A percentile compares a stretch with the other conserved stretches of the same genome.
Evolutionary conservation across 371 early-diverging fungal species (phyloP).

Genomic region (Rhizopus microsporus): DNA sequence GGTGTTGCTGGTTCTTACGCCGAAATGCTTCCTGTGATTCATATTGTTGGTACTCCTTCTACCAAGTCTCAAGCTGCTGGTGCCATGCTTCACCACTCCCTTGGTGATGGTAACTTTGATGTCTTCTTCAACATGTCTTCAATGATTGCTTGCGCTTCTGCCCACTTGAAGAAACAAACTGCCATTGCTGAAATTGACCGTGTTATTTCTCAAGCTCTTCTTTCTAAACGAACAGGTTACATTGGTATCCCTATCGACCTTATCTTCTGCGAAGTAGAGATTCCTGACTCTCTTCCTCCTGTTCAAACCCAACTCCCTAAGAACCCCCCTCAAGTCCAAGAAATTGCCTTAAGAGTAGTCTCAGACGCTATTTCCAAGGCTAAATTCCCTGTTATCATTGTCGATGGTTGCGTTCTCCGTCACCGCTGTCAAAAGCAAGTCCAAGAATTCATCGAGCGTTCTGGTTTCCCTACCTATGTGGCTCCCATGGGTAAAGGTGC

Average conservation of each 20-base stretch:
- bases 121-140: conserved; percentile 43
- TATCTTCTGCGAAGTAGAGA: conserved; percentile 28
- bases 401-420: conserved; percentile 49
- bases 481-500: conserved; percentile 55
- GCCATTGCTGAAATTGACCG: conserved; percentile 47
- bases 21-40: conserved; percentile 58
- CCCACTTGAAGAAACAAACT: conserved; percentile 28
- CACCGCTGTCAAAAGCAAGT: conserved; percentile 30
- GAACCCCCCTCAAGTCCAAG: conserved; percentile 29
- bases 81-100: conserved; percentile 53
- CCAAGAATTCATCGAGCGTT: conserved; percentile 29
- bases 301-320: conserved; percentile 11
- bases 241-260: conserved; percentile 53
- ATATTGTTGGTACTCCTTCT: conserved; percentile 55
- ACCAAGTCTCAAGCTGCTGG: conserved; percentile 39
- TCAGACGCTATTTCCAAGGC: conserved; percentile 30
- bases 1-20: conserved; percentile 58
- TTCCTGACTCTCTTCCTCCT: conserved; percentile 10
- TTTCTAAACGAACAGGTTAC: conserved; percentile 41
- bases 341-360: conserved; percentile 26
- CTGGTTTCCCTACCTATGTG: conserved; percentile 41
- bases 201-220: conserved; percentile 25
- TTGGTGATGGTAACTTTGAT: conserved; percentile 56
- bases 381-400: conserved; percentile 41
- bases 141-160: conserved; percentile 41